Conservation (phyloP, 2,329 filamentous ascomycete species). For the Myriosclerotinia scirpicola region DNA sequence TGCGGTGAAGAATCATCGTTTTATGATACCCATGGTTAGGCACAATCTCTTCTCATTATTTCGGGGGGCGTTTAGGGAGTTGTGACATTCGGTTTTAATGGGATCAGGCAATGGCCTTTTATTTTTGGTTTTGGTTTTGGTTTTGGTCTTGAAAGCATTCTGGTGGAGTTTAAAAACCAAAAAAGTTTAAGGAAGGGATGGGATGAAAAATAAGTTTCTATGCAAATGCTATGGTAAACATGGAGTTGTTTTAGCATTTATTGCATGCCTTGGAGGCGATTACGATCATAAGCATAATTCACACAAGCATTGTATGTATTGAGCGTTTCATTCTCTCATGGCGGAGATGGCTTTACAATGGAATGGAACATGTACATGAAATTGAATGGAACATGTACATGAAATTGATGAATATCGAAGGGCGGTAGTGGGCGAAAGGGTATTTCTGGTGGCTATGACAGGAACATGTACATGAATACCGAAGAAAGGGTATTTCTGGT, state of each 20-base stretch:
- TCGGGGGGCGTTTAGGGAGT: slow-evolving; percentile 14
- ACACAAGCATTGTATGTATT: slow-evolving; percentile 12
- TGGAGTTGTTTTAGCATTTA: slow-evolving; percentile 3
- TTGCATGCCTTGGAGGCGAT: slow-evolving; percentile 8
- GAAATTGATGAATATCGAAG: not conserved
- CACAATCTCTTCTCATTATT: slow-evolving; percentile 15
- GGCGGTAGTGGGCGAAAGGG: not conserved
- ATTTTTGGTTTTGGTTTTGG: not conserved
- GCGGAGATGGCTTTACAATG: slow-evolving; percentile 1
- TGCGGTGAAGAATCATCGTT: slow-evolving; percentile 37
- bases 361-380: not conserved
- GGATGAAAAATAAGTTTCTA: slow-evolving; percentile 6
- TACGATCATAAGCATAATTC: not conserved
- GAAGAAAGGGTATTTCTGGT: not conserved
- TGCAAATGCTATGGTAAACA: not conserved
- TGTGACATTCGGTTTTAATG: slow-evolving; percentile 5
- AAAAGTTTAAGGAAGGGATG: slow-evolving; percentile 1
- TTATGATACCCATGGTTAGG: slow-evolving; percentile 38
- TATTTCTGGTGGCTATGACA: not conserved
- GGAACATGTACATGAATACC: slow-evolving; percentile 1
- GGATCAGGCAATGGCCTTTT: slow-evolving; percentile 11
- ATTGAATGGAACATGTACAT: slow-evolving; percentile 1
- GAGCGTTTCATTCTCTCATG: slow-evolving; percentile 19
- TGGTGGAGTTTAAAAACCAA: slow-evolving; percentile 18
- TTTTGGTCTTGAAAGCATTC: not conserved